phyloP scores from a whole-genome alignment of 2,329 filamentous ascomycete species.

The Colletotrichum gloeosporioides region DNA sequence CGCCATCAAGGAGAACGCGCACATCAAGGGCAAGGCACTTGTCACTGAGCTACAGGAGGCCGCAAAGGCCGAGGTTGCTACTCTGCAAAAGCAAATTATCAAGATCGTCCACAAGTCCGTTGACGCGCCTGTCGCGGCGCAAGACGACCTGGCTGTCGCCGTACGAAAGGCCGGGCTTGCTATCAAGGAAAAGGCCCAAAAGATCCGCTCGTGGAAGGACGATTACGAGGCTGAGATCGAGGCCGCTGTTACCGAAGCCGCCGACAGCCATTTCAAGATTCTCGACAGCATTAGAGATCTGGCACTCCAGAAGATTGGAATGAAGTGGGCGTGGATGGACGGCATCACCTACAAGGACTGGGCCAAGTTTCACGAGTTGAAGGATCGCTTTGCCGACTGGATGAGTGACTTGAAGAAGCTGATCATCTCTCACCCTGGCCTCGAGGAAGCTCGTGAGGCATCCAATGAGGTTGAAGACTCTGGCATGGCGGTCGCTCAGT shows the following conservation, averaged over 20 bases:
- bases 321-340: slow-evolving; percentile 95
- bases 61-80: slow-evolving; percentile 65
- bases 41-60: slow-evolving; percentile 72
- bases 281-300: slow-evolving; percentile 83
- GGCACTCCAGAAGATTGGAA: slow-evolving; percentile 88
- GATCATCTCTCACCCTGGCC: slow-evolving; percentile 74
- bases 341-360: slow-evolving; percentile 97
- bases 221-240: slow-evolving; percentile 74
- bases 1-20: slow-evolving; percentile 68
- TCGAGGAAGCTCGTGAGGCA: slow-evolving; percentile 71
- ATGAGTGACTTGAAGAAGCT: slow-evolving; percentile 80
- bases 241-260: slow-evolving; percentile 71
- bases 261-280: slow-evolving; percentile 82
- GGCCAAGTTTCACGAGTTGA: slow-evolving; percentile 91
- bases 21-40: slow-evolving; percentile 69
- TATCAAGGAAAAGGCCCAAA: slow-evolving; percentile 80
- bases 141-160: slow-evolving; percentile 48
- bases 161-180: slow-evolving; percentile 73
- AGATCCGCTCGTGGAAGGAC: slow-evolving; percentile 78
- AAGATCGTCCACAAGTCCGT: slow-evolving; percentile 62
- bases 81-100: slow-evolving; percentile 72
- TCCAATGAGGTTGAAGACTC: slow-evolving; percentile 75
- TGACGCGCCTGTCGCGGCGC: slow-evolving; percentile 43
- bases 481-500: slow-evolving; percentile 81
- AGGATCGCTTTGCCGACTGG: slow-evolving; percentile 84